Conservation (phyloP, 192 early-diverging fungal species). For the Coemansia sp. region DNA sequence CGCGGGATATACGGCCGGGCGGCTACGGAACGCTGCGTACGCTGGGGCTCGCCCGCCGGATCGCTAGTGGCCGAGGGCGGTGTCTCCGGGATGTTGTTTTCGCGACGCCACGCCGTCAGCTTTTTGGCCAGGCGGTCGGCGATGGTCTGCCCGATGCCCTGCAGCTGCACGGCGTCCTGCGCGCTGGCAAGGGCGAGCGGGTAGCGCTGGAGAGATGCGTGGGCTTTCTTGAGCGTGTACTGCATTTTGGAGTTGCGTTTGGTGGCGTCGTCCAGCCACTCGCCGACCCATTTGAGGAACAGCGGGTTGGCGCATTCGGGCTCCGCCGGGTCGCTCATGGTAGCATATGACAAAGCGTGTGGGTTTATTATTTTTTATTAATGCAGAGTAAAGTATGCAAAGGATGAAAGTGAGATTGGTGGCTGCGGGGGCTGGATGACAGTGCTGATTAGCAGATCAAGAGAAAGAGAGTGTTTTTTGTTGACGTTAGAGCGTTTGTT, state of each 20-base stretch:
- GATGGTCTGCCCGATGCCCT: slow-evolving; percentile 64
- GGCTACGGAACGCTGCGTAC: not conserved
- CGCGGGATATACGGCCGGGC: slow-evolving; percentile 65
- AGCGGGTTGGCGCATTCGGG: slow-evolving; percentile 65
- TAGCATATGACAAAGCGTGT: no score
- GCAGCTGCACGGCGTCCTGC: slow-evolving; percentile 56
- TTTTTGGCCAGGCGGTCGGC: slow-evolving; percentile 54
- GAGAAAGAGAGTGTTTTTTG: no score
- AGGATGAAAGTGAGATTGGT: no score
- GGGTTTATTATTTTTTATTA: no score
- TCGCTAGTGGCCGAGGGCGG: not conserved
- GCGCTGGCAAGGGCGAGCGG: slow-evolving; percentile 61
- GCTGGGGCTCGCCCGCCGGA: not conserved
- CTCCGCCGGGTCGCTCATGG: slow-evolving; percentile 15
- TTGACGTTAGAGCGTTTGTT: no score
- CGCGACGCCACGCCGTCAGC: slow-evolving; percentile 56
- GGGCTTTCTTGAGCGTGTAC: slow-evolving; percentile 60
- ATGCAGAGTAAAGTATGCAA: no score
- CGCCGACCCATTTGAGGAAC: slow-evolving; percentile 63
- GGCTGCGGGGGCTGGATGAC: no score
- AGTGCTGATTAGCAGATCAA: not conserved
- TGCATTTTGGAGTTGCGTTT: slow-evolving; percentile 52
- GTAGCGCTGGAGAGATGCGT: slow-evolving; percentile 60
- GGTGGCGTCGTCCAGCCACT: slow-evolving; percentile 62
- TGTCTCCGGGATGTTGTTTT: slow-evolving; percentile 35